Conservation (phyloP, 1,139 yeast genomes). For the Pichia terricola region DNA sequence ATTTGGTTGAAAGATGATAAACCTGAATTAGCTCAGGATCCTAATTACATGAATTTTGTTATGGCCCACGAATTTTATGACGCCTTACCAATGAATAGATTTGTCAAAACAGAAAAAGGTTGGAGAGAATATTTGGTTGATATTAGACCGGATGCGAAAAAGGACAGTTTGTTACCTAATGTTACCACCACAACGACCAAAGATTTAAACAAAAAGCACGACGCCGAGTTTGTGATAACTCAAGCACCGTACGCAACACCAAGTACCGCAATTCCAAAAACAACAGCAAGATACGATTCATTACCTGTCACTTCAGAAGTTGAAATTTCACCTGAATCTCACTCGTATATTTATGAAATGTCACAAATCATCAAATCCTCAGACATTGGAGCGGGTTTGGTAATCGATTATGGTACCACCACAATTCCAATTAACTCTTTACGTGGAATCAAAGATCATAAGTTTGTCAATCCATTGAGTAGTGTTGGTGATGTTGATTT, state of each 20-base stretch:
- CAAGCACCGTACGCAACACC: slow-evolving; percentile 56
- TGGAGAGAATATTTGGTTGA: slow-evolving; percentile 79
- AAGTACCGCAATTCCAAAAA: slow-evolving; percentile 48
- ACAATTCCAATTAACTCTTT: slow-evolving; percentile 61
- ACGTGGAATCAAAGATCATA: slow-evolving; percentile 66
- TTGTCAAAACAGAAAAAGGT: slow-evolving; percentile 49
- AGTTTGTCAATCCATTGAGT: slow-evolving; percentile 66
- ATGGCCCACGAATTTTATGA: slow-evolving; percentile 85
- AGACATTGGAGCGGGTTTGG: slow-evolving; percentile 51
- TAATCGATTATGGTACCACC: slow-evolving; percentile 69
- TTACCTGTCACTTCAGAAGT: slow-evolving; percentile 51
- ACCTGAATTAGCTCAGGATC: slow-evolving; percentile 22
- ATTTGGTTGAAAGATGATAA: slow-evolving; percentile 64
- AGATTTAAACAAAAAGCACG: slow-evolving; percentile 6
- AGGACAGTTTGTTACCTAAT: slow-evolving; percentile 13
- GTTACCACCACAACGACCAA: slow-evolving; percentile 11
- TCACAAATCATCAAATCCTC: slow-evolving; percentile 28
- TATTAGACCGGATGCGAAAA: slow-evolving; percentile 13
- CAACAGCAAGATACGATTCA: slow-evolving; percentile 41
- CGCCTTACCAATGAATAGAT: slow-evolving; percentile 73
- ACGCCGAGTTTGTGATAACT: slow-evolving; percentile 48
- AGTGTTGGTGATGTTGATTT: slow-evolving; percentile 76
- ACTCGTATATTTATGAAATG: slow-evolving; percentile 40
- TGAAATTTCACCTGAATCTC: slow-evolving; percentile 73
- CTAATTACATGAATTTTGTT: slow-evolving; percentile 44